Conservation (phyloP, 805 yeast genomes). For the Lipomyces orientalis region DNA sequence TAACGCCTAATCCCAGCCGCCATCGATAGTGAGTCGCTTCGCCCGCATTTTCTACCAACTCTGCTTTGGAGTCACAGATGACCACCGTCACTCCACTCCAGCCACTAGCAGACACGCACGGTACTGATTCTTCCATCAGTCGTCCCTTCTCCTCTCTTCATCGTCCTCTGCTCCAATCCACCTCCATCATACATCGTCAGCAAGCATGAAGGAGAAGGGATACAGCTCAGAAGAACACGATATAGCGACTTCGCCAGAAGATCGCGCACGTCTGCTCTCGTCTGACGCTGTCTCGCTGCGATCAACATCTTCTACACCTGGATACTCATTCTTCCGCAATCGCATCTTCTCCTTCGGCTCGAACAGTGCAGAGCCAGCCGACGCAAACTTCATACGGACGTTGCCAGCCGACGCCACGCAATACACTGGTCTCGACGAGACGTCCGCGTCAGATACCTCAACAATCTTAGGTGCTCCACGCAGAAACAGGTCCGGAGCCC, state of each 20-base stretch:
- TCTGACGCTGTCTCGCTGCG: conserved; percentile 29
- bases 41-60: neutral
- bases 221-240: neutral
- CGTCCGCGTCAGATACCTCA: conserved; percentile 25
- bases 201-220: neutral
- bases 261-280: conserved; percentile 19
- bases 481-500: conserved; percentile 23
- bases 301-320: conserved; percentile 15
- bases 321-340: conserved; percentile 25
- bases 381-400: neutral
- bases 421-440: conserved; percentile 30
- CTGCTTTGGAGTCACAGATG: neutral
- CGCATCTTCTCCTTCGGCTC: conserved; percentile 32
- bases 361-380: neutral
- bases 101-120: neutral
- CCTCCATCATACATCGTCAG: neutral
- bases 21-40: neutral
- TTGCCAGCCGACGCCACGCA: conserved; percentile 6
- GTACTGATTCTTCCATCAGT: neutral
- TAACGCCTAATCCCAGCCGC: neutral
- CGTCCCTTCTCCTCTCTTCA: neutral
- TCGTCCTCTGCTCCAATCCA: neutral
- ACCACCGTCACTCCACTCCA: neutral
- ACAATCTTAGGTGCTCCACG: conserved; percentile 38
- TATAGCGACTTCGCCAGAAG: conserved; percentile 20